Base-by-base conservation (phyloP, 1,284 basidiomycete genomes). In the Erythrobasidium hasegawianum region DNA sequence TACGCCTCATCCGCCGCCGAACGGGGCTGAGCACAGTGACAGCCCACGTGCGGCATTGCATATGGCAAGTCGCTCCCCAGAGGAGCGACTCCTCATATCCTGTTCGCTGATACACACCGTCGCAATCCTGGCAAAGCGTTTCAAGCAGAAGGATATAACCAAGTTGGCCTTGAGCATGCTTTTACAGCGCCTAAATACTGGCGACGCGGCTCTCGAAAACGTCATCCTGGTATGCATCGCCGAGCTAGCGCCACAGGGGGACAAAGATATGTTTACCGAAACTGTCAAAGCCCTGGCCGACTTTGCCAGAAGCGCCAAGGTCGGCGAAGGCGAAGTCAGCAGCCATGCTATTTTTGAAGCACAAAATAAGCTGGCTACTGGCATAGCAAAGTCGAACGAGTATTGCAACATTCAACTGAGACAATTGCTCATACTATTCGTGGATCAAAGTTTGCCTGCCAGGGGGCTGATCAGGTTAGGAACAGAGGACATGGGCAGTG, bases 11-110 rank as follows among this genome's bases (percentile, higher is more conserved):
- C 68, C 13, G 73, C 72, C 11, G 70, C 87, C 26, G 8, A 53
- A 53, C 24, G 50, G 50, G 9, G 18, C 86, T 64, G 80, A 76
- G 70, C 80, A 68, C 79, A 43, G 16, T 18, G 64, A 59, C 33
- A 45, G 27, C 2, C 20, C 24, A 13, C 64, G 64, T 3, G 7
- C 33, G 2, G 41, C 55, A 26, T 24, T 24, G 8, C 47, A 43
- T 20, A 58, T 65, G 41, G 64, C 56, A 7, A 53, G 50, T 41
- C 57, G 64, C 50, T 59, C 64, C 4, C 22, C 49, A 16, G 49
- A 55, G n/a, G 64, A 67, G n/a, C 26, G 64, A 4, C 55, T 41
- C 16, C 38, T 40, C 10, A 53, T 67, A 18, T 52, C 45, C 49
- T 49, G 43, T 1, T 57, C 49, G 18, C 55, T 54, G 3, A 57